phyloP scores from a whole-genome alignment of 139 green algal species.

The Spirogloea muscicola region DNA sequence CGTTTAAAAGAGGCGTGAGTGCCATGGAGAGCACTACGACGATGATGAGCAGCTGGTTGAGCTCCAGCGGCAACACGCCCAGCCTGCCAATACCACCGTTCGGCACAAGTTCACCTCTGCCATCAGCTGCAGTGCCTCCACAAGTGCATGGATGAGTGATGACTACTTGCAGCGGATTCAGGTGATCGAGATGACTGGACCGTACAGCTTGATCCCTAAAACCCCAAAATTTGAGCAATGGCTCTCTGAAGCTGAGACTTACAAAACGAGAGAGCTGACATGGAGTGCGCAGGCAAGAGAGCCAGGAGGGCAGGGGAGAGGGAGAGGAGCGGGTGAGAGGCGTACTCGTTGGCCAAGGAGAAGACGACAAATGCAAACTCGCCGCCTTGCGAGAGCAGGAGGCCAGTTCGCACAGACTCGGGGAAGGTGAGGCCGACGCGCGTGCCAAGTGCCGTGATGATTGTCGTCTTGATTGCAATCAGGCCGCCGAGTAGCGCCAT shows the following conservation, averaged over 20 bases:
- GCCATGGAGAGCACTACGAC: slow-evolving; percentile 86
- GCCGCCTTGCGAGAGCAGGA: slow-evolving; percentile 87
- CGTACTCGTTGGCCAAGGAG: slow-evolving; percentile 57
- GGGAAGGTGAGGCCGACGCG: slow-evolving; percentile 71
- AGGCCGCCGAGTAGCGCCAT: slow-evolving; percentile 72
- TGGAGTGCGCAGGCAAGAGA: neutral
- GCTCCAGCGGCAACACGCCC: slow-evolving; percentile 70
- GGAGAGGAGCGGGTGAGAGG: neutral
- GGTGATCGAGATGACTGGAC: no score
- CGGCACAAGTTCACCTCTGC: neutral
- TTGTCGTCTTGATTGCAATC: slow-evolving; percentile 76
- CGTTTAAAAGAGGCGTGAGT: slow-evolving; percentile 66
- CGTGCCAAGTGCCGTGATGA: slow-evolving; percentile 69
- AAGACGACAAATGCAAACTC: slow-evolving; percentile 99
- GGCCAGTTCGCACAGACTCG: slow-evolving; percentile 78
- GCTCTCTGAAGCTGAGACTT: no score
- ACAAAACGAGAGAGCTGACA: neutral
- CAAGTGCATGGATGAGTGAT: no score
- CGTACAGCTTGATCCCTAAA: no score
- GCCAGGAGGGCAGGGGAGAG: neutral
- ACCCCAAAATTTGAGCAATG: no score
- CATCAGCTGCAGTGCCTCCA: no score
- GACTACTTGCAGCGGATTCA: no score
- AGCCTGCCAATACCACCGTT: slow-evolving; percentile 55
- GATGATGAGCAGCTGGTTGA: slow-evolving; percentile 92